Evolutionary conservation across 805 yeast species (phyloP).

Genomic region (Spathaspora gorwiae): DNA sequence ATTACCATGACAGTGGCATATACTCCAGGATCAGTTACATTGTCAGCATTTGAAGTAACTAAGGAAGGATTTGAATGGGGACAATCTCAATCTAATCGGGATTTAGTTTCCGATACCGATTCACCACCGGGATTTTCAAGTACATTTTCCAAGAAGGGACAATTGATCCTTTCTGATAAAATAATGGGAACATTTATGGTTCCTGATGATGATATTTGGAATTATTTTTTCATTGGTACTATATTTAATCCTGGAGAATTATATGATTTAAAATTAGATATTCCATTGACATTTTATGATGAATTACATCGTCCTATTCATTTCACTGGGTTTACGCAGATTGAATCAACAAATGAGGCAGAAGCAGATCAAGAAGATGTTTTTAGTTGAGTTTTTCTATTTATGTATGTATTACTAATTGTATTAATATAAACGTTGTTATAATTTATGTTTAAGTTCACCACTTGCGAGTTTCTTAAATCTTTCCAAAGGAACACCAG

Average conservation of each 20-base stretch:
- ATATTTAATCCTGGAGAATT: slow-evolving; percentile 64
- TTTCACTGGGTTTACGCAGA: slow-evolving; percentile 66
- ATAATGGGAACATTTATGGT: slow-evolving; percentile 80
- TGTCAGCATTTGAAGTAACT: slow-evolving; percentile 60
- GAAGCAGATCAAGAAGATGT: slow-evolving; percentile 69
- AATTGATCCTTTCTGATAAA: slow-evolving; percentile 68
- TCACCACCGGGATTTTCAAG: slow-evolving; percentile 67
- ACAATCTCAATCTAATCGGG: slow-evolving; percentile 40
- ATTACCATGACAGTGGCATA: slow-evolving; percentile 64
- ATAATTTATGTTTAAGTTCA: slow-evolving; percentile 59
- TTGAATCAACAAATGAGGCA: slow-evolving; percentile 49
- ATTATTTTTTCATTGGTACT: slow-evolving; percentile 83
- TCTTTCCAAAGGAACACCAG: slow-evolving; percentile 69
- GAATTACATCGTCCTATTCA: slow-evolving; percentile 87
- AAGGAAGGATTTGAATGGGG: slow-evolving; percentile 82
- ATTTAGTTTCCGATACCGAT: slow-evolving; percentile 43
- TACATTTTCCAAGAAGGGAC: slow-evolving; percentile 56
- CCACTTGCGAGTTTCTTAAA: slow-evolving; percentile 52
- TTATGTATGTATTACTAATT: not conserved
- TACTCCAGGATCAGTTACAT: slow-evolving; percentile 79
- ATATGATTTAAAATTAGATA: slow-evolving; percentile 65
- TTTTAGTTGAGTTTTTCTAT: slow-evolving; percentile 32
- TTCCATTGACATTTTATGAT: slow-evolving; percentile 79
- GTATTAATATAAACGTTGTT: slow-evolving; percentile 4
- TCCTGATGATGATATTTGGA: slow-evolving; percentile 86